Evolutionary conservation across 2,329 filamentous ascomycete genomes (phyloP), one percentile per base, ranked within the genome.

Genomic region (Penicillium thymicola): DNA sequence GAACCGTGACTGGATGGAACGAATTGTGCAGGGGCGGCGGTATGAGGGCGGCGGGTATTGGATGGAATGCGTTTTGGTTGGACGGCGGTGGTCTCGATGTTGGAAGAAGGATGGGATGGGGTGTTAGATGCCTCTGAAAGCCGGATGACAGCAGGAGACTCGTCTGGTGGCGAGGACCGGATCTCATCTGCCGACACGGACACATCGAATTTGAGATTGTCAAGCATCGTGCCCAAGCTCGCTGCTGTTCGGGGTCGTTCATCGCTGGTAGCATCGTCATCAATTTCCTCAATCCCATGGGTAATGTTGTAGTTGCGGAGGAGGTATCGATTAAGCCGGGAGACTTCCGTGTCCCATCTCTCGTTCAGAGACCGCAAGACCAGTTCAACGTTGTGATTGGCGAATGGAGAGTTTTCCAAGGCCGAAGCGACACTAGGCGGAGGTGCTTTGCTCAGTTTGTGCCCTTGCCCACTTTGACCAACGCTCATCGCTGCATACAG

Each of bases 261-360:
- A 53, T 75, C 71, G 57, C 70, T 75, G 16, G 65, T 59, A 25
- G 67, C 56, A 55, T 76, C 74, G 45, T 73, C 72, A 13, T 48
- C 52, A 25, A 44, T 18, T 21, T 65, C 63, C 36, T 61, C 59
- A 13, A 72, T 58, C 11, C 75, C 76, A 50, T 78, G 67, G 7
- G 70, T 68, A 10, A 75, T 45, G 41, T 75, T 75, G 61, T 78
- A 78, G 60, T 80, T 81, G 9, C 78, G 73, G 40, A 72, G 70
- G 10, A 81, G 68, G 59, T 79, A 80, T 27, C 73, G 69, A 43
- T 75, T 72, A 45, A 80, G 62, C 38, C 77, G 70, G 14, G 67
- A 65, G 3, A 76, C 69, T 63, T 80, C 77, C 4, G 60, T 56
- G 51, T 80, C 74, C 78, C 78, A 81, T 62, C 75, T 77, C n/a